Base-by-base conservation (phyloP, 129 eudicot genomes). In the Lonicera japonica region DNA sequence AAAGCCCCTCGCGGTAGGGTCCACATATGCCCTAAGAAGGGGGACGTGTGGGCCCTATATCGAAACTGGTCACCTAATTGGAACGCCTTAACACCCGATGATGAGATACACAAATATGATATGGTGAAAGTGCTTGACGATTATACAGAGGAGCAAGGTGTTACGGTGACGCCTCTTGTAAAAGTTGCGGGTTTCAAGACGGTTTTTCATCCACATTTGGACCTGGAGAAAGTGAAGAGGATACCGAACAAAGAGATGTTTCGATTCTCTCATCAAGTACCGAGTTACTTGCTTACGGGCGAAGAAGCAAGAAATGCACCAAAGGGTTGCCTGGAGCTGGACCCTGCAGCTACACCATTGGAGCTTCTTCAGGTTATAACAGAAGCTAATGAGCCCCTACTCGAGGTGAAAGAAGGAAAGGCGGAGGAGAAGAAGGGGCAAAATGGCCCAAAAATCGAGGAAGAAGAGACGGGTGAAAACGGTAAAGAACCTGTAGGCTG, bases 31-130 rank as follows among this genome's bases (percentile, higher is more conserved):
- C 98, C 98, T 1, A 70, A 54, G 54, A 84, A 84, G 68, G 95
- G 86, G 47, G 86, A 92, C 22, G 89, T 84, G 58, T 92, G 98
- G 98, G 98, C 98, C n/a, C 80, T 87, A 18, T 92, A 84, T 70
- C 80, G 81, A 39, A 82, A 92, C 41, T 92, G 98, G 98, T 77
- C 88, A 5, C 36, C 70, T 21, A 81, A 87, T 55, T 92, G 98
- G 98, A 75, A 82, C 21, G 79, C 75, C 70, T 63, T 47, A 48
- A 75, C 82, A 74, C 80, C 94, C n/a, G 95, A 87, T 21, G 98
- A 82, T 23, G 83, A 78, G 5, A 67, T 77, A 53, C 96, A 92
- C 78, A 81, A 77, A 58, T 92, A 92, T 58, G 96, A 87, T 64
- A 92, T 92, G 98, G 94, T 87, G 64, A 82, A 79, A 47, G 95